Base-by-base conservation (phyloP, 2,329 filamentous ascomycete genomes). In the Claviceps africana region DNA sequence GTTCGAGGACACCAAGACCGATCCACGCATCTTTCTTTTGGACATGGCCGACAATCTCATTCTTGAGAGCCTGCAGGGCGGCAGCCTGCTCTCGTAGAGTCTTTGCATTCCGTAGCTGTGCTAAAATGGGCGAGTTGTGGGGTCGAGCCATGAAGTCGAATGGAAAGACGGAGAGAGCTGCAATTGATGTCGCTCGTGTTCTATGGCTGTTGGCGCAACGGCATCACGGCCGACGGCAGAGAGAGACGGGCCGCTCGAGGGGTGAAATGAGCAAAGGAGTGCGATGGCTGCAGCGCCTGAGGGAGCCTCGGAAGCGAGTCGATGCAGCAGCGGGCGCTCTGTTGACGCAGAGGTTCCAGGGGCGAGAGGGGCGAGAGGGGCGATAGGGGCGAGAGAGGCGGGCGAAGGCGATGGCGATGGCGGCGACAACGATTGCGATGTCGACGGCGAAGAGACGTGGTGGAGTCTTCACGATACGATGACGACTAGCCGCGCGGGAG, bases 1-100 rank as follows among this genome's bases (percentile, higher is more conserved):
- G 76, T 51, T 79, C 76, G 47, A 93, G 68, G 30, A 87, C 73
- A 19, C 90, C 90, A 51, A 79, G 71, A 53, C 73, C 74, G 42
- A 96, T 76, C 73, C 84, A 90, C 53, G 80, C 69, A 67, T 91
- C 85, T 69, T 98, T 98, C 65, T 84, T 83, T 66, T 91, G 83
- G 35, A 85, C 77, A 67, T 97, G 88, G 25, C 93, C 93, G 55
- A 95, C 82, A 47, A 95, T 78, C 56, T 93, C 86, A 67, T 95
- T 93, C 72, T 95, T 97, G 31, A 98, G 72, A 43, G 75, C 73
- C 57, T 83, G 81, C 45, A 96, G 74, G 48, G 82, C 78, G 28
- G 74, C 70, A 42, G 78, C 70, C 59, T 78, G 77, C 56, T 82
- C 77, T 22, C 67, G 57, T 47, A 70, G 64, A 37, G 69, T 72